Evolutionary conservation across 805 yeast species (phyloP).

Genomic region (Candida ipomoeae): DNA sequence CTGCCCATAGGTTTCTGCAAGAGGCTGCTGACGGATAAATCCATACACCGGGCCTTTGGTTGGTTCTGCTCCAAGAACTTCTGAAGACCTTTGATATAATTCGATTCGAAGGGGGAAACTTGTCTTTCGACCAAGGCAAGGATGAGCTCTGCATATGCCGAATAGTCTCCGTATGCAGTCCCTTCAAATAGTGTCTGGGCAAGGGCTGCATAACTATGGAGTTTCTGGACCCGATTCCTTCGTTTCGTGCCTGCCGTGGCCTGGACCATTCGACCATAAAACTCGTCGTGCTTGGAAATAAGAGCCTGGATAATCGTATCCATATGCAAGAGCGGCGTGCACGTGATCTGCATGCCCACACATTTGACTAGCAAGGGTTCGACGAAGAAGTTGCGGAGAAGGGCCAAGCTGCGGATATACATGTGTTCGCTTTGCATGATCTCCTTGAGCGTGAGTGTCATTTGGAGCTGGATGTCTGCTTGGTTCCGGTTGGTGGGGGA

Average conservation of each 20-base stretch:
- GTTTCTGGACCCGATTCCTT: neutral
- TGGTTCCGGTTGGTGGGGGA: constrained; percentile 7
- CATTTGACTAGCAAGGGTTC: constrained; percentile 12
- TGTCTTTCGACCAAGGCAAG: constrained; percentile 6
- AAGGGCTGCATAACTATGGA: constrained; percentile 45
- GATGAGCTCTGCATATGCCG: constrained; percentile 11
- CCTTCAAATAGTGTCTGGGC: constrained; percentile 80
- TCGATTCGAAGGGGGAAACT: constrained; percentile 10
- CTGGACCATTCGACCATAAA: constrained; percentile 3
- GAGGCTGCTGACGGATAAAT: constrained; percentile 13
- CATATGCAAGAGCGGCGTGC: constrained; percentile 12
- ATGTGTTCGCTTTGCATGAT: constrained; percentile 11
- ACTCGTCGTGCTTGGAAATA: constrained; percentile 6
- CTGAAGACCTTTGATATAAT: constrained; percentile 11
- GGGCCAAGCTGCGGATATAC: constrained; percentile 10
- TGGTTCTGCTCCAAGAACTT: constrained; percentile 12
- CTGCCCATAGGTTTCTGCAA: constrained; percentile 15
- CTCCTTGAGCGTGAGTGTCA: constrained; percentile 8
- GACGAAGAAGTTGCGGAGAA: constrained; percentile 10
- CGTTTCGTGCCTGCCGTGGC: neutral
- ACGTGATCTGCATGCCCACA: constrained; percentile 7
- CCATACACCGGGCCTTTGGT: constrained; percentile 13
- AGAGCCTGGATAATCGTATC: constrained; percentile 5
- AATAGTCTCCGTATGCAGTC: constrained; percentile 32
- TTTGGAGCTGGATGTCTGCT: constrained; percentile 6